These are phyloP conservation scores for Talaromyces rugulosus DNA, from an alignment of 2,329 filamentous ascomycete genomes.

Conservation along the genomic window DNA sequence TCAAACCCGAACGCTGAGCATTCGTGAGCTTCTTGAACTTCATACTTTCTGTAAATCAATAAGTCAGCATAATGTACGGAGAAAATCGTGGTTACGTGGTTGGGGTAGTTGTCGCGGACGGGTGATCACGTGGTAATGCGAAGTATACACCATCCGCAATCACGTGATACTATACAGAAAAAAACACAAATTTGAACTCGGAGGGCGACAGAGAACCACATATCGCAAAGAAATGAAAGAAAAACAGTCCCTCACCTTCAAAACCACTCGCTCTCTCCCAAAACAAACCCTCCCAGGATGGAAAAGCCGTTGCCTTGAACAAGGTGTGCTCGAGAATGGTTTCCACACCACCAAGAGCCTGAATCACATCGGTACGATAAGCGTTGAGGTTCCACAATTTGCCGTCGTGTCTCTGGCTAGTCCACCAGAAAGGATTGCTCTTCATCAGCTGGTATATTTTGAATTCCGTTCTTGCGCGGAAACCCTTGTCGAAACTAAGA, in stretches of 20 bases:
- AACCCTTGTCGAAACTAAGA: slow-evolving; percentile 96
- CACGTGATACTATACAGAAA: background rate
- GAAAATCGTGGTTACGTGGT: background rate
- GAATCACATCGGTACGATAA: slow-evolving; percentile 94
- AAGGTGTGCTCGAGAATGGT: slow-evolving; percentile 95
- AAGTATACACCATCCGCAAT: no score
- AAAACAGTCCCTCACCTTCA: slow-evolving; percentile 30
- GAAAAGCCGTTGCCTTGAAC: slow-evolving; percentile 91
- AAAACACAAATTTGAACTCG: background rate
- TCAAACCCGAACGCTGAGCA: slow-evolving; percentile 91
- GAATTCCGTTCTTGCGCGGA: slow-evolving; percentile 91
- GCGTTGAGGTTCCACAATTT: slow-evolving; percentile 97
- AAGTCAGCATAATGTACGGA: background rate
- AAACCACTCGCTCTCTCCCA: slow-evolving; percentile 70
- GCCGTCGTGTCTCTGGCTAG: slow-evolving; percentile 91
- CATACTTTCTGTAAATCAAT: slow-evolving; percentile 52
- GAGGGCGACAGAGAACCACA: background rate
- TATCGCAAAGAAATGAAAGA: background rate
- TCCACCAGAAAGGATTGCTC: slow-evolving; percentile 99
- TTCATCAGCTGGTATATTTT: slow-evolving; percentile 99
- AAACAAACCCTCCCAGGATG: slow-evolving; percentile 93
- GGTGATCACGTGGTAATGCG: background rate
- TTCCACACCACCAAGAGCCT: slow-evolving; percentile 92
- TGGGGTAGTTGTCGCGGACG: background rate
- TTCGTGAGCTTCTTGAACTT: slow-evolving; percentile 99